These are phyloP conservation scores for Tetrapisispora pingtungensis DNA, from an alignment of 805 yeast species.

Conservation along the genomic window DNA sequence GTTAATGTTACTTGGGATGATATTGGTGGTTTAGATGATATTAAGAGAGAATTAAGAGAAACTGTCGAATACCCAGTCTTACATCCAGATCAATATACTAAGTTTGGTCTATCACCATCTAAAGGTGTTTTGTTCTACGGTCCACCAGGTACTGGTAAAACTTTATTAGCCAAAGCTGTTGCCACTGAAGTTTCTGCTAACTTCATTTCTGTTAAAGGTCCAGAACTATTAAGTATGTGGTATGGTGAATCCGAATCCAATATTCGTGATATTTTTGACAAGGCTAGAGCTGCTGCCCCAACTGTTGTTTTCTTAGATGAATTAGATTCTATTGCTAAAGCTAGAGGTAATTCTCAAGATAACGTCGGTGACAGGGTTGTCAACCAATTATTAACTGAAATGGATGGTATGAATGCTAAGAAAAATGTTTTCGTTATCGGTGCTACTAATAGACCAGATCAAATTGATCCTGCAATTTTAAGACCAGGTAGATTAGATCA, in stretches of 20 bases:
- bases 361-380: slow-evolving; percentile 99
- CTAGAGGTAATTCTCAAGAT: slow-evolving; percentile 90
- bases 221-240: slow-evolving; percentile 81
- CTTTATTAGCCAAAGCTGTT: slow-evolving; percentile 95
- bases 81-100: slow-evolving; percentile 97
- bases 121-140: slow-evolving; percentile 98
- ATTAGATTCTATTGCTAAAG: slow-evolving; percentile 95
- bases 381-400: slow-evolving; percentile 90
- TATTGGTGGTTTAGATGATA: slow-evolving; percentile 95
- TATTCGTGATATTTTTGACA: slow-evolving; percentile 94
- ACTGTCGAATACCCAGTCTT: slow-evolving; percentile 98
- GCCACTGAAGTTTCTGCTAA: slow-evolving; percentile 99
- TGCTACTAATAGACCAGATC: slow-evolving; percentile 99
- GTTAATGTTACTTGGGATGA: slow-evolving; percentile 99
- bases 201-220: slow-evolving; percentile 68
- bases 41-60: slow-evolving; percentile 94
- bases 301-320: slow-evolving; percentile 98
- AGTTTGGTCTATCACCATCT: slow-evolving; percentile 95
- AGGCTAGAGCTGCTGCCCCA: slow-evolving; percentile 99
- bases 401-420: slow-evolving; percentile 99
- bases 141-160: slow-evolving; percentile 99
- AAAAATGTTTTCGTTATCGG: slow-evolving; percentile 98
- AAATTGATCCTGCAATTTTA: slow-evolving; percentile 95
- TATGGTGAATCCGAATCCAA: slow-evolving; percentile 97
- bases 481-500: slow-evolving; percentile 99